Evolutionary conservation across 169 alveolate species (phyloP).

Genomic region (Babesia caballi): DNA sequence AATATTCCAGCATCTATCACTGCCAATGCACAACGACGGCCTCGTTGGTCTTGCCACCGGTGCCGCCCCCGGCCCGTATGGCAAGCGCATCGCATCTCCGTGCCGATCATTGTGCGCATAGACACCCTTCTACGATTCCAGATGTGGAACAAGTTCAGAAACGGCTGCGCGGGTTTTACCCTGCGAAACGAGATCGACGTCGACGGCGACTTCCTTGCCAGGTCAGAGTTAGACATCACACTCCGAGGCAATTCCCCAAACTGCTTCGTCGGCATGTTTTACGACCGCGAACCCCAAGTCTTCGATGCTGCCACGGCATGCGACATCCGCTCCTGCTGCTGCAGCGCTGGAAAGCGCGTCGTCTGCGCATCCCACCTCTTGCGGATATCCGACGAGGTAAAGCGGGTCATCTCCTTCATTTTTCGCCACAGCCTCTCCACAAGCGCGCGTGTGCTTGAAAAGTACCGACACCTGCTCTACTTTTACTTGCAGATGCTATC

Average conservation of each 20-base stretch:
- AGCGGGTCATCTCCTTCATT: conserved; percentile 3
- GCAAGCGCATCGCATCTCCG: neutral
- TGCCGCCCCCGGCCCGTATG: neutral
- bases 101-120: conserved; percentile 1
- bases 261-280: conserved; percentile 1
- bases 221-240: conserved; percentile 1
- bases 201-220: neutral
- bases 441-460: neutral
- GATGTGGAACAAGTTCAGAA: neutral
- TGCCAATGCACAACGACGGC: neutral
- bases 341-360: neutral
- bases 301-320: neutral
- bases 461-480: conserved; percentile 19
- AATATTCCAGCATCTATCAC: neutral
- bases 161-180: neutral
- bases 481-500: conserved; percentile 22
- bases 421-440: neutral
- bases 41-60: neutral
- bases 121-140: conserved; percentile 15
- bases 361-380: conserved; percentile 25
- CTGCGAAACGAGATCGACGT: conserved; percentile 1
- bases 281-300: neutral
- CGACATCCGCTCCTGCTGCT: conserved; percentile 15
- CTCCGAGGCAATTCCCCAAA: neutral
- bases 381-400: conserved; percentile 5